Conservation (phyloP, 306 rosid genomes). For the Sophora flavescens region DNA sequence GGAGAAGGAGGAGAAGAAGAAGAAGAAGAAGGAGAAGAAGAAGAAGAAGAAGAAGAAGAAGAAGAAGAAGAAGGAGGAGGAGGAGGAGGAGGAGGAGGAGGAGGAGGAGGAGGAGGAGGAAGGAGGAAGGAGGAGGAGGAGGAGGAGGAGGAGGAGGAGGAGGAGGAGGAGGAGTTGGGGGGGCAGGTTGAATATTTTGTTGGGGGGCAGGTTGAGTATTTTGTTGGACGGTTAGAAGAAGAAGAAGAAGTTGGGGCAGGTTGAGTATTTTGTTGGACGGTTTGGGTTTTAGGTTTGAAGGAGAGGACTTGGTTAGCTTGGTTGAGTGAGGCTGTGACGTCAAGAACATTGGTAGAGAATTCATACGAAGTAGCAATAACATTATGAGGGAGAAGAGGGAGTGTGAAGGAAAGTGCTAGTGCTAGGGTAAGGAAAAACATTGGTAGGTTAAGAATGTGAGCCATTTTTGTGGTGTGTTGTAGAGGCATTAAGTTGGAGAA, state of each 20-base stretch:
- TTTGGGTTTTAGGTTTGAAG: neutral
- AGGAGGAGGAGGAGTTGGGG: too few species aligned
- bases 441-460: slow-evolving; percentile 39
- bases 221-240: too few species aligned
- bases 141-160: too few species aligned
- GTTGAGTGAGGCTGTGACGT: slow-evolving; percentile 57
- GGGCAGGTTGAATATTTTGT: too few species aligned
- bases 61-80: too few species aligned
- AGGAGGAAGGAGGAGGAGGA: too few species aligned
- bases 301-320: slow-evolving; percentile 54
- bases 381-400: neutral
- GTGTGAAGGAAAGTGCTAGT: slow-evolving; percentile 19
- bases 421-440: slow-evolving; percentile 16
- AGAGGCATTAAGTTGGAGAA: neutral
- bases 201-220: too few species aligned
- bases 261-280: neutral
- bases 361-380: slow-evolving; percentile 10
- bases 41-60: too few species aligned
- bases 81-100: too few species aligned
- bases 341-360: slow-evolving; percentile 46
- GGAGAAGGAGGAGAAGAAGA: too few species aligned
- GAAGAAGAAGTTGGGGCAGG: neutral
- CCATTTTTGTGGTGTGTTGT: slow-evolving; percentile 42
- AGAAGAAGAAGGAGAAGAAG: too few species aligned
- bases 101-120: too few species aligned